Evolutionary conservation across 2,329 filamentous ascomycete genomes (phyloP).

Genomic region (Monilinia laxa): DNA sequence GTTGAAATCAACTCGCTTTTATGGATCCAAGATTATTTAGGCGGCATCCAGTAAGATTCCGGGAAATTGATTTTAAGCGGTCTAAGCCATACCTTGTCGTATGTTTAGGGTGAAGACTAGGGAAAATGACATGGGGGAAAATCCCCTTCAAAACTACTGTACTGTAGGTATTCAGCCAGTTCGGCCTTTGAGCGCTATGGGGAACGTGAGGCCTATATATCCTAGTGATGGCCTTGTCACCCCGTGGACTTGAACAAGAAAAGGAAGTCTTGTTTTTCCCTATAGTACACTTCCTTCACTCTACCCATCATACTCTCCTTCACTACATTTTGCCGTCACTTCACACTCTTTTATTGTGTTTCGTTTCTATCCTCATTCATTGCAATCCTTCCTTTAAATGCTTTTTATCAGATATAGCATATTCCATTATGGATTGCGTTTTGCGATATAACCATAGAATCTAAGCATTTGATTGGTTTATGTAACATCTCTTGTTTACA

Average conservation of each 20-base stretch:
- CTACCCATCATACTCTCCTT: constrained; percentile 16
- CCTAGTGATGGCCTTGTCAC: constrained; percentile 18
- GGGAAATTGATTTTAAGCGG: constrained; percentile 16
- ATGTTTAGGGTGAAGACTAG: constrained; percentile 10
- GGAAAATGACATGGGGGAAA: constrained; percentile 14
- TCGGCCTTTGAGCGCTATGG: constrained; percentile 14
- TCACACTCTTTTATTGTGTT: constrained; percentile 12
- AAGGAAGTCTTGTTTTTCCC: constrained; percentile 19
- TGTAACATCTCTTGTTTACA: constrained; percentile 15
- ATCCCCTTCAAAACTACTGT: constrained; percentile 3
- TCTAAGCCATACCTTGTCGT: constrained; percentile 17
- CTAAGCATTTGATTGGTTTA: constrained; percentile 4
- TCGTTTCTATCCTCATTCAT: constrained; percentile 13
- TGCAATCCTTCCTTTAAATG: constrained; percentile 9
- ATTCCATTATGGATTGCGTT: neutral
- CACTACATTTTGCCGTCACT: constrained; percentile 10
- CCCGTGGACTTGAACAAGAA: neutral
- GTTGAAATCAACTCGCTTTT: constrained; percentile 2
- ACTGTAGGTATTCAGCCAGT: constrained; percentile 4
- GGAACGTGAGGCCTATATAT: constrained; percentile 20
- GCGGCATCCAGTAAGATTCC: constrained; percentile 11
- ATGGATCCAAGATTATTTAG: constrained; percentile 11
- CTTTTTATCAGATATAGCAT: neutral
- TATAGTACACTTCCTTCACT: constrained; percentile 15
- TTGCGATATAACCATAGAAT: neutral